Conservation (phyloP, 116 monocot species). For the Dioscorea cayenensis region DNA sequence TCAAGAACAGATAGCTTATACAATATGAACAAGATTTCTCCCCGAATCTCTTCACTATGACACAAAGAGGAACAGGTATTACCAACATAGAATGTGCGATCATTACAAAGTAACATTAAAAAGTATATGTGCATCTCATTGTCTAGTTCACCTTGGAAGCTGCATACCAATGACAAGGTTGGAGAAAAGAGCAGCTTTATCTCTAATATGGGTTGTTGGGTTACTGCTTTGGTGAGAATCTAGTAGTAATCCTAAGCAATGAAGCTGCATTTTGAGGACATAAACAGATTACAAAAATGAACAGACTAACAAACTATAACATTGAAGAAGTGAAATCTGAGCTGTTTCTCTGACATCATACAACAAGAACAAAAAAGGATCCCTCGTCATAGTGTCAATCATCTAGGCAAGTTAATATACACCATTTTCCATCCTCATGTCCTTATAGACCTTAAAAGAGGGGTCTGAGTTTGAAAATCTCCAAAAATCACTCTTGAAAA, state of each 20-base stretch:
- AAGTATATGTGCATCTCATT: neutral
- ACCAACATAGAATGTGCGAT: too few relatives aligned
- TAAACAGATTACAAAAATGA: neutral
- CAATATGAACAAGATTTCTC: slow-evolving; percentile 79
- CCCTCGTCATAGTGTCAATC: too few relatives aligned
- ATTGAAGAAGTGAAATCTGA: neutral
- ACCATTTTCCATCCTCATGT: too few relatives aligned
- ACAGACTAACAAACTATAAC: neutral
- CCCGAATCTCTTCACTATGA: slow-evolving; percentile 80
- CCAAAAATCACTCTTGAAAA: too few relatives aligned
- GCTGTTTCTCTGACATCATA: too few relatives aligned
- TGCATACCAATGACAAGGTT: slow-evolving; percentile 67
- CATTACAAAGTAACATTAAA: neutral
- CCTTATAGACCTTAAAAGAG: too few relatives aligned
- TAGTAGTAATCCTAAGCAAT: slow-evolving; percentile 78
- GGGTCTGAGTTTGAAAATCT: too few relatives aligned
- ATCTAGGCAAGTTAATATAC: too few relatives aligned
- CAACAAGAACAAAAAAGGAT: too few relatives aligned
- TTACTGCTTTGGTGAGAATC: slow-evolving; percentile 22
- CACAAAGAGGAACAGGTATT: slow-evolving; percentile 5
- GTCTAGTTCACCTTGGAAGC: slow-evolving; percentile 64
- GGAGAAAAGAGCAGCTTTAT: slow-evolving; percentile 51
- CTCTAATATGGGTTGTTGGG: slow-evolving; percentile 35
- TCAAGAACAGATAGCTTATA: slow-evolving; percentile 58
- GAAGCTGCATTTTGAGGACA: slow-evolving; percentile 43